phyloP scores from a whole-genome alignment of 768 basidiomycete species.

The Suillus weaverae region DNA sequence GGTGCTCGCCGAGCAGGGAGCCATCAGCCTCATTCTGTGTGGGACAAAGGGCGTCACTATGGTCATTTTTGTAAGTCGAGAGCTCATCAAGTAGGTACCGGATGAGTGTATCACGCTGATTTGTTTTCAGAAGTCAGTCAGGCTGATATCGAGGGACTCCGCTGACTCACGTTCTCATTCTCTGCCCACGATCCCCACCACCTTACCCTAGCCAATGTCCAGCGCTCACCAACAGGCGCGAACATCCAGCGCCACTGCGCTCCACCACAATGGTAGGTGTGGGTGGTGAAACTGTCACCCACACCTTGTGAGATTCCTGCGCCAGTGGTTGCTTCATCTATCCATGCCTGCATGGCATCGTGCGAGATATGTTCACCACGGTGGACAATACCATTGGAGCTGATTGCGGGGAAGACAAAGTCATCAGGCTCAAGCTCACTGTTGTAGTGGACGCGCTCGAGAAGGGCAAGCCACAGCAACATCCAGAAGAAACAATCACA shows the following conservation, averaged over 20 bases:
- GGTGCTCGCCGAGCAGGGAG: neutral
- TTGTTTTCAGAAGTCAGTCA: neutral
- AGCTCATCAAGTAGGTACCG: neutral
- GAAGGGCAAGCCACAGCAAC: conserved; percentile 17
- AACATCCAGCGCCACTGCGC: conserved; percentile 32
- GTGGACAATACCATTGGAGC: conserved; percentile 27
- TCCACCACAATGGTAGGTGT: conserved; percentile 29
- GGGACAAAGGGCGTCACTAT: neutral
- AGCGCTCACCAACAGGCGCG: conserved; percentile 34
- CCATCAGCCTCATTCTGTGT: neutral
- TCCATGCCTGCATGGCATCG: conserved; percentile 27
- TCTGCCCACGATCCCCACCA: conserved; percentile 41
- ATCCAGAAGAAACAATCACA: conserved; percentile 32
- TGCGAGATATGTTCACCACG: conserved; percentile 27
- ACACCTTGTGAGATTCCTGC: neutral
- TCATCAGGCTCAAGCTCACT: conserved; percentile 25
- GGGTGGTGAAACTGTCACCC: conserved; percentile 23
- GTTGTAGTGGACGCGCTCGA: neutral
- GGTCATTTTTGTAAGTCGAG: neutral
- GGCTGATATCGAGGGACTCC: neutral
- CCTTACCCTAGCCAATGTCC: conserved; percentile 34
- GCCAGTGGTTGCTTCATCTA: conserved; percentile 24
- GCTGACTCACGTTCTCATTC: neutral
- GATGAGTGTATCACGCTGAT: neutral
- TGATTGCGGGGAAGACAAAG: conserved; percentile 34